Conservation (phyloP, 441 rosid species). For the Adansonia gregorii region DNA sequence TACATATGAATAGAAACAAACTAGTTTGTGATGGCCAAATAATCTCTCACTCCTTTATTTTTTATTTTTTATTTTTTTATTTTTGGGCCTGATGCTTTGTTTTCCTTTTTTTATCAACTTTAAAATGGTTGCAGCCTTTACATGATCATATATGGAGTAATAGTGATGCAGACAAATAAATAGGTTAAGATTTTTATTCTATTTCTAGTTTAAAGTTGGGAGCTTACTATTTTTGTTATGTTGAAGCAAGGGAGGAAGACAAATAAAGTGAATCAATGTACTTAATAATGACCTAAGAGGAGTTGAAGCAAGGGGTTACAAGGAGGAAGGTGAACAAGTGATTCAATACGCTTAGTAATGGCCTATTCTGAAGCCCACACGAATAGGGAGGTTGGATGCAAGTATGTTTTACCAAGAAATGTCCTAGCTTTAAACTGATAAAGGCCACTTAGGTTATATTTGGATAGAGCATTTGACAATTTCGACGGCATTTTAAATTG, state of each 20-base stretch:
- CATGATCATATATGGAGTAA: background rate
- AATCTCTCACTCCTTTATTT: background rate
- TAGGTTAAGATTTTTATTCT: background rate
- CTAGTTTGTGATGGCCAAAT: background rate
- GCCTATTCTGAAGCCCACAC: background rate
- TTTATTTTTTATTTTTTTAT: background rate
- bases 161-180: background rate
- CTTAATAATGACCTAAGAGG: slow-evolving; percentile 12
- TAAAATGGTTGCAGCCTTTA: background rate
- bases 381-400: slow-evolving; percentile 8
- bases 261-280: background rate
- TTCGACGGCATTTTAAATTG: background rate
- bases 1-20: background rate
- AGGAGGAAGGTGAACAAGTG: background rate
- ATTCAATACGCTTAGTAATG: background rate
- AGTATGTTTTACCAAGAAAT: background rate
- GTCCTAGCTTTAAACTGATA: slow-evolving; percentile 5
- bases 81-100: background rate
- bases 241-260: slow-evolving; percentile 7
- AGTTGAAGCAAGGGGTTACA: slow-evolving; percentile 8
- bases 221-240: background rate
- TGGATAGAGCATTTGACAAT: background rate
- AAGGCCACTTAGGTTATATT: background rate
- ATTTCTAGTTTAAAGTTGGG: background rate
- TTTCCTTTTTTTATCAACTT: background rate